These are phyloP conservation scores for Endocladia muricata DNA, from an alignment of 31 red algal species.

Conservation along the genomic window DNA sequence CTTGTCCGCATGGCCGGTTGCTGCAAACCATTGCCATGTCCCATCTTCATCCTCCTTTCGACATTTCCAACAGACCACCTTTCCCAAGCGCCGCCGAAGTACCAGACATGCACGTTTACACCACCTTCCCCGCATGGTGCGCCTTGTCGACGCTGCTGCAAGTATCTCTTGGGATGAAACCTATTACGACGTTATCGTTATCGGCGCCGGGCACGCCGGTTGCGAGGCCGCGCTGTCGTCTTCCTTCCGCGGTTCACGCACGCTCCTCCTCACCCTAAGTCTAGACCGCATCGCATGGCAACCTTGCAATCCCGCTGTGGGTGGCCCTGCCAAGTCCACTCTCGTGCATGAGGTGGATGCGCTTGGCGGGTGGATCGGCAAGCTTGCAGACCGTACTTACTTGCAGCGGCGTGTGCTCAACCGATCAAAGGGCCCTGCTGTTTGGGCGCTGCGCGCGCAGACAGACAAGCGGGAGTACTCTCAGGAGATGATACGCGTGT, in stretches of 20 bases:
- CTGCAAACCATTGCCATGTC: no score
- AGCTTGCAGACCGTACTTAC: constrained; percentile 79
- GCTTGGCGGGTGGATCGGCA: constrained; percentile 79
- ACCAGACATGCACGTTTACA: not conserved
- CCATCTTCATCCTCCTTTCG: no score
- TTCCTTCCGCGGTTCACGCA: constrained; percentile 66
- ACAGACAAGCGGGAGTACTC: constrained; percentile 90
- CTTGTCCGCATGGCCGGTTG: no score
- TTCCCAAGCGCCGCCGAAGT: not conserved
- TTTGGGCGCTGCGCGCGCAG: constrained; percentile 96
- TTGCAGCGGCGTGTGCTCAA: constrained; percentile 89
- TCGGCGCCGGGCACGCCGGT: constrained; percentile 82
- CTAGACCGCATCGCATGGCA: constrained; percentile 86
- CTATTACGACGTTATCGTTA: constrained; percentile 76
- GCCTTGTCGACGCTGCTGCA: not conserved
- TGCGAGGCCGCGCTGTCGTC: constrained; percentile 78
- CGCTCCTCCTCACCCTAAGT: constrained; percentile 73
- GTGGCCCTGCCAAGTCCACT: constrained; percentile 85
- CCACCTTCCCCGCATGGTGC: constrained; percentile 7
- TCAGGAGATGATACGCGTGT: constrained; percentile 70
- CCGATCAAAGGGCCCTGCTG: constrained; percentile 76
- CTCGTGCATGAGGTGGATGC: constrained; percentile 90
- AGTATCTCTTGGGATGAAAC: constrained; percentile 8
- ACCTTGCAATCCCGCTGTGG: constrained; percentile 89
- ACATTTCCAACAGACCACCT: not conserved